Percentiles rank a stretch among this genome's conserved stretches.
Evolutionary conservation across 2,329 filamentous ascomycete species (phyloP).

Genomic region (Penicillium sp.): DNA sequence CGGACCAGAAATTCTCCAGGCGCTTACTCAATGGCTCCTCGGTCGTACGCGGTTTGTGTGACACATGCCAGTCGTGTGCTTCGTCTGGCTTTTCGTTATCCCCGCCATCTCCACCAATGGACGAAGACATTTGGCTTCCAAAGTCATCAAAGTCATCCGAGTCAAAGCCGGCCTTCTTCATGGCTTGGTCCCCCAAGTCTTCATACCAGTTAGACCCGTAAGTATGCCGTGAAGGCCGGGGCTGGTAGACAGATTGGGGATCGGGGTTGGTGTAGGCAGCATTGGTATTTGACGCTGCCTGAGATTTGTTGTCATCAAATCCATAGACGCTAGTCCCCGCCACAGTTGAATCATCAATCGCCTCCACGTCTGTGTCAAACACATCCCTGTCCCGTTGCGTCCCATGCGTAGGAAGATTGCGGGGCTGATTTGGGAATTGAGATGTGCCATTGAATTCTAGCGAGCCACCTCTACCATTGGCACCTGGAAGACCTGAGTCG

Average conservation of each 20-base stretch:
- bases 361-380: conserved; percentile 48
- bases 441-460: conserved; percentile 20
- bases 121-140: conserved; percentile 33
- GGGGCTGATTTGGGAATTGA: conserved; percentile 19
- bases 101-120: conserved; percentile 28
- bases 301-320: conserved; percentile 32
- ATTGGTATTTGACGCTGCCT: conserved; percentile 21
- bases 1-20: conserved; percentile 41
- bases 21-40: conserved; percentile 40
- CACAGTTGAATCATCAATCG: conserved; percentile 46
- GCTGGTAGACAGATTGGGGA: conserved; percentile 25
- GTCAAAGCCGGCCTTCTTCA: conserved; percentile 40
- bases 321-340: conserved; percentile 41
- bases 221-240: conserved; percentile 27
- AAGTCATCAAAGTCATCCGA: conserved; percentile 36
- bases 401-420: conserved; percentile 5
- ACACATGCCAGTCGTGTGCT: conserved; percentile 30
- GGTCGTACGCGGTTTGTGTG: conserved; percentile 28
- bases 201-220: conserved; percentile 35
- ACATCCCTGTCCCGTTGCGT: conserved; percentile 34
- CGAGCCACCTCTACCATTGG: conserved; percentile 18
- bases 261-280: conserved; percentile 23
- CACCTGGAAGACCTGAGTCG: conserved; percentile 17
- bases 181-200: conserved; percentile 35
- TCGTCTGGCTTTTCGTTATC: conserved; percentile 34